Evolutionary conservation across 2,329 filamentous ascomycete genomes (phyloP).

Genomic region (Xylaria sp.): DNA sequence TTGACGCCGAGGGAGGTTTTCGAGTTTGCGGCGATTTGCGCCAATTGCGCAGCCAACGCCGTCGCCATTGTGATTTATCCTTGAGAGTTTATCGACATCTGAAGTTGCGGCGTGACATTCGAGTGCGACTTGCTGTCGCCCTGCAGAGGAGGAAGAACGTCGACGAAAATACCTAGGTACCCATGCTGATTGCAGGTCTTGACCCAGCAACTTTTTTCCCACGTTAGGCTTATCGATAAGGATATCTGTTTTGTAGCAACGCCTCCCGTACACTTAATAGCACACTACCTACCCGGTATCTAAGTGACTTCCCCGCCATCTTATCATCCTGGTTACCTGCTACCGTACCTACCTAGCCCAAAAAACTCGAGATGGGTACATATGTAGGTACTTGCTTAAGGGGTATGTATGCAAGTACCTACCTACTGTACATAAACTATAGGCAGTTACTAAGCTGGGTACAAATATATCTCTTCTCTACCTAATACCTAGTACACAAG

Average conservation of each 20-base stretch:
- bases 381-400: no score
- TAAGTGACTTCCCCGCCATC: not conserved
- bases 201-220: conserved; percentile 37
- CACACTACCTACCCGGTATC: not conserved
- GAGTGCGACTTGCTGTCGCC: conserved; percentile 9
- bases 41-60: conserved; percentile 91
- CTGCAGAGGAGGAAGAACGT: not conserved
- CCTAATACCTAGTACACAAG: no score
- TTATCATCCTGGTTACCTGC: no score
- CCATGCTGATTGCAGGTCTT: conserved; percentile 15
- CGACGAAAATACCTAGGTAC: not conserved
- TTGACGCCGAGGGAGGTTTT: conserved; percentile 92
- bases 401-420: no score
- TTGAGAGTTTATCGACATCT: conserved; percentile 25
- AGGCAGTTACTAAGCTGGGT: no score
- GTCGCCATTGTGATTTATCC: conserved; percentile 71
- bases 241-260: not conserved
- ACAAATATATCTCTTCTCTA: no score
- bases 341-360: no score
- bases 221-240: conserved; percentile 33
- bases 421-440: no score
- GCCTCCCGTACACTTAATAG: conserved; percentile 8
- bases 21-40: conserved; percentile 88
- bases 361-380: no score
- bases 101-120: conserved; percentile 10